Conservation (phyloP, 352 stramenopile species). For the Pythium rishiriense region DNA sequence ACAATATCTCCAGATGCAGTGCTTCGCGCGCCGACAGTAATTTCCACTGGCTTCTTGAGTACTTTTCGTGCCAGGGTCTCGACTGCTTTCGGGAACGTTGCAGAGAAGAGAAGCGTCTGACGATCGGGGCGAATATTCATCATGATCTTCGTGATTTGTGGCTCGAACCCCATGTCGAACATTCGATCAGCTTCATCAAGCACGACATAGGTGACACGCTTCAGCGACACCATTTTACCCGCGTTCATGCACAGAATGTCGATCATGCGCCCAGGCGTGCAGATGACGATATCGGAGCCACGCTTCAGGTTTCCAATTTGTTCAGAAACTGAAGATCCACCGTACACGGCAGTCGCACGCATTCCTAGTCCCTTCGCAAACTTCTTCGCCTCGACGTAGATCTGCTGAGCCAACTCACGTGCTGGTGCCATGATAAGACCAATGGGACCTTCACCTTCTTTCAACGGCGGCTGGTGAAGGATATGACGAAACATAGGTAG, state of each 20-base stretch:
- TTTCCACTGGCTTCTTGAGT: slow-evolving; percentile 95
- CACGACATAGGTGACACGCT: slow-evolving; percentile 97
- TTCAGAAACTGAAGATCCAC: slow-evolving; percentile 92
- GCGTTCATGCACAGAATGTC: slow-evolving; percentile 99
- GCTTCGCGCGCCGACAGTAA: slow-evolving; percentile 95
- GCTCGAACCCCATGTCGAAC: slow-evolving; percentile 99
- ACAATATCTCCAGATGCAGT: slow-evolving; percentile 97
- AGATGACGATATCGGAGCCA: slow-evolving; percentile 98
- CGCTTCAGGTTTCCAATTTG: slow-evolving; percentile 99
- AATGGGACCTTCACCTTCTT: slow-evolving; percentile 97
- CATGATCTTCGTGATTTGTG: slow-evolving; percentile 97
- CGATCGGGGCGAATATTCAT: slow-evolving; percentile 90
- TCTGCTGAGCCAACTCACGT: slow-evolving; percentile 98
- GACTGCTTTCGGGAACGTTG: slow-evolving; percentile 95
- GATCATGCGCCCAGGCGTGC: slow-evolving; percentile 98
- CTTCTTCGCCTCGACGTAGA: slow-evolving; percentile 94
- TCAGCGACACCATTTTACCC: slow-evolving; percentile 94
- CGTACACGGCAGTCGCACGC: slow-evolving; percentile 96
- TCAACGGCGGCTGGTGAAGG: slow-evolving; percentile 84
- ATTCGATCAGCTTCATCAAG: slow-evolving; percentile 99
- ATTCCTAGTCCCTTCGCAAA: slow-evolving; percentile 94
- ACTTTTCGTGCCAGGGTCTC: slow-evolving; percentile 89
- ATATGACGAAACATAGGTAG: slow-evolving; percentile 97
- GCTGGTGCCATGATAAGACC: slow-evolving; percentile 98
- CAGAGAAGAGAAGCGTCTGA: slow-evolving; percentile 97